phyloP scores from a whole-genome alignment of 2,329 filamentous ascomycete genomes.

The Fusarium miscanthi region DNA sequence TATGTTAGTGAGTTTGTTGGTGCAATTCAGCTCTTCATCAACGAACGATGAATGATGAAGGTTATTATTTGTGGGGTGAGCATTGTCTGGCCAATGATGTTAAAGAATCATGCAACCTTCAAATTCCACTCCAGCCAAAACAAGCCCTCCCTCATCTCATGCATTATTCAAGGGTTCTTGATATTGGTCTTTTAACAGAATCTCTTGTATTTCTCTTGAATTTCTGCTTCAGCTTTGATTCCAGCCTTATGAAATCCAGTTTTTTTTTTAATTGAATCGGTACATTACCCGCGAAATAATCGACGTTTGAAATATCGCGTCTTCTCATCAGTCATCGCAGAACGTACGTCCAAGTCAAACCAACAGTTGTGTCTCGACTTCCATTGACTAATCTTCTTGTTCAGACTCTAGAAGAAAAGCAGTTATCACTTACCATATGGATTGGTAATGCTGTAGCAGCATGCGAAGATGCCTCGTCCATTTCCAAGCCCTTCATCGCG shows the following conservation, averaged over 20 bases:
- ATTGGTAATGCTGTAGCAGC: slow-evolving; percentile 32
- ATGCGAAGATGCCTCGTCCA: slow-evolving; percentile 40
- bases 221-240: too few species aligned
- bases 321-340: not conserved
- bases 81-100: slow-evolving; percentile 3
- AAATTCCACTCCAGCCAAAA: slow-evolving; percentile 4
- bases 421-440: not conserved
- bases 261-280: not conserved
- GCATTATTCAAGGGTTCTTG: not conserved
- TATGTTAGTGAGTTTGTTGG: not conserved
- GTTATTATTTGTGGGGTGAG: not conserved
- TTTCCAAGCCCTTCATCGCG: slow-evolving; percentile 20
- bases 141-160: not conserved
- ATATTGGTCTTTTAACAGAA: not conserved
- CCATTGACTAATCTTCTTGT: not conserved
- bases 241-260: fast-evolving
- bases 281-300: too few species aligned
- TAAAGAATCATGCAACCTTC: not conserved
- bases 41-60: too few species aligned
- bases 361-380: too few species aligned
- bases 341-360: slow-evolving; percentile 21
- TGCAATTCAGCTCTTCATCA: not conserved
- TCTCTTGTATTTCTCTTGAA: not conserved
- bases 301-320: not conserved
- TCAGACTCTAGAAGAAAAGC: not conserved